Evolutionary conservation across 2,329 filamentous ascomycete species (phyloP), one percentile per base, ranked within the genome.

Genomic region (Trichoderma afroharzianum): DNA sequence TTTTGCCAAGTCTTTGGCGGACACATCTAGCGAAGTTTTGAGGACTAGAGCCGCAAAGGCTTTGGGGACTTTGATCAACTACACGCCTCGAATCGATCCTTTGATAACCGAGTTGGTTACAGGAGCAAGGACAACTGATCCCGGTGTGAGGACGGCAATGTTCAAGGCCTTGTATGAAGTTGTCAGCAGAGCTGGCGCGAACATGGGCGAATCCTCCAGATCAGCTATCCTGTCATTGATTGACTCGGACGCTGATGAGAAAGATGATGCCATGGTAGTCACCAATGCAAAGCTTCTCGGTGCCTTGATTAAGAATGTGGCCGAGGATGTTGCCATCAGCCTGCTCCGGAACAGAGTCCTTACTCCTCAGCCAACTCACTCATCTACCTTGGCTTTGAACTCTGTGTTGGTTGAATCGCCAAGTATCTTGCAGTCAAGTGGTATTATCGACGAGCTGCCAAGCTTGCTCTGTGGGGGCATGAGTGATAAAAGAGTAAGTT

Each of bases 151-250:
- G 82, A 96, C 92, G 75, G 96, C 96, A 32, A 99, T 99, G 96
- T 87, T 99, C 77, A 97, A 97, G 85, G 96, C 96, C 3, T 83
- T 99, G 59, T 98, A 97, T 79, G 95, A 98, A 79, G 96, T 99
- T 33, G 92, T 99, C 73, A 95, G 93, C 85, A 97, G 97, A 82
- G 95, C 95, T 21, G 96, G 96, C 69, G 87, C 87, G 71, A 98
- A 95, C 82, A 99, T 99, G 96, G 95, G 93, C 76, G 96, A 98
- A 77, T 85, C 91, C 26, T 98, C 95, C 62, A 91, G 95, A 70
- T 88, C 90, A 72, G 91, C 95, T n/a, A 94, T 99, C 30, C 85
- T 99, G 63, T 88, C 89, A 57, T 86, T 99, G 63, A 98, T 99
- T 77, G 96, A 98, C 80, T 90, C 90, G 75, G 94, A 97, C 73